Conservation (phyloP, 768 basidiomycete species). For the Xerocomus potaroensis region DNA sequence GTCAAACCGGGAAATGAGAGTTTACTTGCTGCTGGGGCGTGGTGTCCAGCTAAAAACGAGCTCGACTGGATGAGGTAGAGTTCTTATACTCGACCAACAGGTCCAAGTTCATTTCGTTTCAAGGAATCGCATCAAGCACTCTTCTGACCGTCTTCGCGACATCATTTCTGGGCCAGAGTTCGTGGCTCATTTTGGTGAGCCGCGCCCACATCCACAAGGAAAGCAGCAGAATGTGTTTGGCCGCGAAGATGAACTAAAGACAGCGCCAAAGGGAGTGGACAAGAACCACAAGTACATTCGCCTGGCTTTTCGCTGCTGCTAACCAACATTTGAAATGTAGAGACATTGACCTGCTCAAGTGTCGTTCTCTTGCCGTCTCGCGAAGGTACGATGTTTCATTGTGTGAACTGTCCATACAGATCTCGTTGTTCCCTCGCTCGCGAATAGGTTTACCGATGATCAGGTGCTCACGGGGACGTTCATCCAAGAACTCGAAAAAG, state of each 20-base stretch:
- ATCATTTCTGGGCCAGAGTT: conserved; percentile 70
- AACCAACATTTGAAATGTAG: conserved; percentile 30
- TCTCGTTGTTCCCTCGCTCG: conserved; percentile 1
- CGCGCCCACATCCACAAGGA: conserved; percentile 59
- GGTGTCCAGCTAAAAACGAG: conserved; percentile 78
- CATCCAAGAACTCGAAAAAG: conserved; percentile 51
- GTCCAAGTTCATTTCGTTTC: neutral
- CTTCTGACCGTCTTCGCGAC: conserved; percentile 57
- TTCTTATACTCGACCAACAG: conserved; percentile 1
- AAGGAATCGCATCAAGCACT: conserved; percentile 61
- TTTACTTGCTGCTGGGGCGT: conserved; percentile 73
- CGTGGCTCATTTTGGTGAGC: conserved; percentile 69
- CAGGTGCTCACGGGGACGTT: conserved; percentile 68
- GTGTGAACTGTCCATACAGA: conserved; percentile 10
- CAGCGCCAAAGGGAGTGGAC: conserved; percentile 84
- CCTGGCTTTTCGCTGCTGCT: neutral
- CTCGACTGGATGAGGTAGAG: conserved; percentile 66
- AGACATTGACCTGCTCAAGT: conserved; percentile 90
- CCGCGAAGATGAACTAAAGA: conserved; percentile 81
- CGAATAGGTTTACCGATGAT: conserved; percentile 62
- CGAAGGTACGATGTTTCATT: conserved; percentile 41
- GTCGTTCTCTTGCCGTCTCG: conserved; percentile 69
- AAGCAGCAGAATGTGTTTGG: conserved; percentile 79
- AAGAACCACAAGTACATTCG: conserved; percentile 68
- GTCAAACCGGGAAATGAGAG: conserved; percentile 66